Conservation (phyloP, 31 red algal genomes). For the Endocladia muricata region DNA sequence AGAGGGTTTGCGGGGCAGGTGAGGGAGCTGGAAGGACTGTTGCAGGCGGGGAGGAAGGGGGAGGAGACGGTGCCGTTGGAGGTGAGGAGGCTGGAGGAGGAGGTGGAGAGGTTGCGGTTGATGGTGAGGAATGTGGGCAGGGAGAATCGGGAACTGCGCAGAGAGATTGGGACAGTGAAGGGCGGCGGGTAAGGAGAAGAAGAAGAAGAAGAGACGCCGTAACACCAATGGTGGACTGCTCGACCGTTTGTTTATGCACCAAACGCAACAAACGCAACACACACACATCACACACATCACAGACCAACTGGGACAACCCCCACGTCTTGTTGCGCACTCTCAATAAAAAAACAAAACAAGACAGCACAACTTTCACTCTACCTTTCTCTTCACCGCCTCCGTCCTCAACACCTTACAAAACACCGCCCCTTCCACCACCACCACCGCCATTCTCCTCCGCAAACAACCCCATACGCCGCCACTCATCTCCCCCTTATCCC, state of each 20-base stretch:
- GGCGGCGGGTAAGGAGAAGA: background rate
- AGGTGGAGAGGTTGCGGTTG: background rate
- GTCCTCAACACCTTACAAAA: background rate
- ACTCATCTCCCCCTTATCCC: background rate
- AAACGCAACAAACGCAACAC: background rate
- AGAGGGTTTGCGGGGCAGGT: constrained; percentile 29
- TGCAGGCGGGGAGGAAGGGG: background rate
- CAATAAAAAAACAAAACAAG: too few species aligned
- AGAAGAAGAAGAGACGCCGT: background rate
- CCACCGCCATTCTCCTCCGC: background rate
- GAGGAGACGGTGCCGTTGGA: background rate
- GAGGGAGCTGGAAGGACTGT: constrained; percentile 18
- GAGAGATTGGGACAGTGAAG: background rate
- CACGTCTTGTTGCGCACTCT: too few species aligned
- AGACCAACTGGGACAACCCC: too few species aligned
- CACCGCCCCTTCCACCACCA: background rate
- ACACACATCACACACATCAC: background rate
- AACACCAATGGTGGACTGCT: background rate
- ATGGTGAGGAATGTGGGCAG: background rate
- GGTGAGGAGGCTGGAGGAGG: background rate
- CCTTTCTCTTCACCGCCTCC: background rate
- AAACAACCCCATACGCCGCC: background rate
- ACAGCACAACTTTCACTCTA: too few species aligned
- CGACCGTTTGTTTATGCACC: background rate
- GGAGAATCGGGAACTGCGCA: background rate